Base-by-base conservation (phyloP, 352 stramenopile species). In the Globisporangium alternatum region DNA sequence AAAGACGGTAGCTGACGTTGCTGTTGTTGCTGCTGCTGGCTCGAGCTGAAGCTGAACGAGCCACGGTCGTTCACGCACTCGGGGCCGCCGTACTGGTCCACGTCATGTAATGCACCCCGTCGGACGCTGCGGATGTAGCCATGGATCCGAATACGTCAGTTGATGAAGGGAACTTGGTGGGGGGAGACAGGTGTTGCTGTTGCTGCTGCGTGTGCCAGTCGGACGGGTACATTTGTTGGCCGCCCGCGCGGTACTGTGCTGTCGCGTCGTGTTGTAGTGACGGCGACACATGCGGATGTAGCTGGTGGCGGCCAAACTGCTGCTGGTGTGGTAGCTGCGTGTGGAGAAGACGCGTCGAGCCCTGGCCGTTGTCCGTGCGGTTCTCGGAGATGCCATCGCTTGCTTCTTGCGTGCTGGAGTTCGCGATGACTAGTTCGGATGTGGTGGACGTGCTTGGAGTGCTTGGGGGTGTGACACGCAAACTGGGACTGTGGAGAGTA, bases 1-100 rank as follows among this genome's bases (percentile, higher is more conserved):
- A 85, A 65, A 30, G 72, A 61, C 8, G 66, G 66, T 31, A 78
- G 59, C 25, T 56, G 52, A 1, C 33, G 53, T 17, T 62, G 41
- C n/a, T n/a, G n/a, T n/a, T n/a, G n/a, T n/a, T n/a, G n/a, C 10
- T 53, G 52, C 8, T 55, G 53, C 6, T 48, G 7, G 39, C 10
- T 43, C 6, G 28, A 43, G 37, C 37, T 25, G 56, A n/a, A 48
- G 35, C 17, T 21, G 51, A 59, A 52, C 28, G 43, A 54, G 41
- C 35, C 28, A 8, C 49, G 60, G 12, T 65, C 60, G 49, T 54
- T 19, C 2, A 19, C 30, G 5, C 49, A n/a, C 22, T 65, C 60
- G 0, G 60, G 60, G 0, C 49, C 22, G 37, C 60, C 60, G n/a
- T 53, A 65, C 35, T 60, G 60, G 37, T 60, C 49, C 10, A 65